A percentile compares a stretch with the other conserved stretches of the same genome.
Conservation (phyloP, 2,329 filamentous ascomycete genomes). For the Pseudohalonectria lignicola region DNA sequence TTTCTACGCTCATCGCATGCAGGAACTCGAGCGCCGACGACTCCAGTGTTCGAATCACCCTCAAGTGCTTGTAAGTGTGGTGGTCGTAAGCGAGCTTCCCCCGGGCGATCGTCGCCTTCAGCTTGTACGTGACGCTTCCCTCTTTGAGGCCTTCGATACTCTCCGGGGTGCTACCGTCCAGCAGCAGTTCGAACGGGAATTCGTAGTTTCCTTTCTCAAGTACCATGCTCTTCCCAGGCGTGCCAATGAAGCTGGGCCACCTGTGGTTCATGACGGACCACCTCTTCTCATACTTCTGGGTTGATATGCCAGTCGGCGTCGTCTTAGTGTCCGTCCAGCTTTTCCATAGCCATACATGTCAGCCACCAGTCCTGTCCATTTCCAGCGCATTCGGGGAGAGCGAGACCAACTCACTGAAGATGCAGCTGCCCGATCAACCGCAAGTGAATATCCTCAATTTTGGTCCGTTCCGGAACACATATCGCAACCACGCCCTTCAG, state of each 20-base stretch:
- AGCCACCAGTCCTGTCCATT: no score
- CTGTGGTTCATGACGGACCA: slow-evolving; percentile 54
- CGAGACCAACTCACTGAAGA: slow-evolving; percentile 51
- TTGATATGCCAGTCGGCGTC: slow-evolving; percentile 47
- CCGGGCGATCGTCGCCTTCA: slow-evolving; percentile 81
- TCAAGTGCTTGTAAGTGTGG: slow-evolving; percentile 65
- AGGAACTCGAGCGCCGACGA: slow-evolving; percentile 66
- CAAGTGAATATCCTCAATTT: slow-evolving; percentile 62
- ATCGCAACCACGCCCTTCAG: slow-evolving; percentile 65
- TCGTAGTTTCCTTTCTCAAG: slow-evolving; percentile 70
- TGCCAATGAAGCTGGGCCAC: slow-evolving; percentile 56
- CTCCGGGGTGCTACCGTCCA: slow-evolving; percentile 67
- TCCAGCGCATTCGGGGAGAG: no score
- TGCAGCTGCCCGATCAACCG: slow-evolving; percentile 60
- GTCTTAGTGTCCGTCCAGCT: slow-evolving; percentile 40
- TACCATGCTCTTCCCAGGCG: slow-evolving; percentile 42
- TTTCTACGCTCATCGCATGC: slow-evolving; percentile 91
- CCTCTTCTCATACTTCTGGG: slow-evolving; percentile 47
- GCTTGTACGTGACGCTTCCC: slow-evolving; percentile 77
- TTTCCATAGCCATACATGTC: slow-evolving; percentile 1
- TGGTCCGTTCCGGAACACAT: slow-evolving; percentile 57
- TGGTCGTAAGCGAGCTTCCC: slow-evolving; percentile 86
- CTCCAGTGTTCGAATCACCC: slow-evolving; percentile 68
- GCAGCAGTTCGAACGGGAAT: slow-evolving; percentile 65
- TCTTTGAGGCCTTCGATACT: slow-evolving; percentile 83